A percentile compares a stretch with the other conserved stretches of the same genome.
These are phyloP conservation scores for Albugo laibachii DNA, from an alignment of 352 stramenopile species.

Conservation along the genomic window DNA sequence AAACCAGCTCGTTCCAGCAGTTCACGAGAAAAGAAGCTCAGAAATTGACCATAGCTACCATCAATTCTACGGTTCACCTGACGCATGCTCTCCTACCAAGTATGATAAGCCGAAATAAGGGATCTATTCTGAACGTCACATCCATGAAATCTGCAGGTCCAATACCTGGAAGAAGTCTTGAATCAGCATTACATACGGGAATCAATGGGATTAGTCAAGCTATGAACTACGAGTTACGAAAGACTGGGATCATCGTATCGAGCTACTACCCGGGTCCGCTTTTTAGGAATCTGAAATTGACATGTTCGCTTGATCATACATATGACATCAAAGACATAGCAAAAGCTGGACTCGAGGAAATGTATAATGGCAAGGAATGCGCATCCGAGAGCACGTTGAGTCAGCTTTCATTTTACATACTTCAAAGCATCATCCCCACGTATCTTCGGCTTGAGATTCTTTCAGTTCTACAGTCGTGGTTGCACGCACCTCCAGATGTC, in stretches of 20 bases:
- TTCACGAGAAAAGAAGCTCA: constrained; percentile 22
- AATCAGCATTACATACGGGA: constrained; percentile 54
- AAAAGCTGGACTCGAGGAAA: too few species aligned
- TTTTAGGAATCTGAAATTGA: too few species aligned
- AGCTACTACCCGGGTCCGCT: constrained; percentile 2
- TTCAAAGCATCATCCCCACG: too few species aligned
- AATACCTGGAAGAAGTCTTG: constrained; percentile 46
- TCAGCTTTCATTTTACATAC: too few species aligned
- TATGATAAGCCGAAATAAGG: constrained; percentile 41
- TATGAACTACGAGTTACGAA: constrained; percentile 57
- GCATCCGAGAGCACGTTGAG: too few species aligned
- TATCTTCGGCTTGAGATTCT: too few species aligned
- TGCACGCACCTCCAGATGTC: too few species aligned
- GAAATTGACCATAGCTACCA: constrained; percentile 43
- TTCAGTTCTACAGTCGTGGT: too few species aligned
- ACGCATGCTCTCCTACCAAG: constrained; percentile 31
- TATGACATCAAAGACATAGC: too few species aligned
- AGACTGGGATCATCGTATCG: constrained; percentile 59
- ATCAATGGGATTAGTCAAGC: constrained; percentile 48
- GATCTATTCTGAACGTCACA: constrained; percentile 65
- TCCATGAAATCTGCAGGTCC: constrained; percentile 28
- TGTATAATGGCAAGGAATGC: too few species aligned
- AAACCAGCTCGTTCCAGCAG: constrained; percentile 23
- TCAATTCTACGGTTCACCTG: constrained; percentile 26
- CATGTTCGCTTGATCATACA: too few species aligned